These are phyloP conservation scores for Talaromyces funiculosus DNA, from an alignment of 2,329 filamentous ascomycete genomes.

Conservation along the genomic window DNA sequence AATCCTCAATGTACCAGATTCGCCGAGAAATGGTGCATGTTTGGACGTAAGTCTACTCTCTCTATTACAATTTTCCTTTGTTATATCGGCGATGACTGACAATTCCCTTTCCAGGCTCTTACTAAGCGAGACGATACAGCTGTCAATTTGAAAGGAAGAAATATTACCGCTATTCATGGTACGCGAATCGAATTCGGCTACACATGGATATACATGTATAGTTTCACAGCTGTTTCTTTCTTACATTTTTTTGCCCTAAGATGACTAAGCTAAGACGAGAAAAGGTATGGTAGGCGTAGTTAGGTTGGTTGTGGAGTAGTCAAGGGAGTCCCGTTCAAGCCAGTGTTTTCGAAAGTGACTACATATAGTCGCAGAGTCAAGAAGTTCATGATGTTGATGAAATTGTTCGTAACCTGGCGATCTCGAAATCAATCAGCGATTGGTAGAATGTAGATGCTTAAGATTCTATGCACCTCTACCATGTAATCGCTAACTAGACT, in stretches of 20 bases:
- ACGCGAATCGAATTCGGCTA: not conserved
- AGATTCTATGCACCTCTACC: not conserved
- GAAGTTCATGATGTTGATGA: not conserved
- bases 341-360: not conserved
- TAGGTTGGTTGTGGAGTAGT: not conserved
- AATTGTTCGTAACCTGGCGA: not conserved
- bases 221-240: not conserved
- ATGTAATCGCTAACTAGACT: not conserved
- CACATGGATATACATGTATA: not conserved
- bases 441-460: no score
- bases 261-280: not conserved
- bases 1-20: slow-evolving; percentile 75
- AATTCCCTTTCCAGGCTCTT: slow-evolving; percentile 18
- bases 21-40: slow-evolving; percentile 88
- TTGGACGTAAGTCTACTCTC: slow-evolving; percentile 58
- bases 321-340: not conserved
- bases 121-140: slow-evolving; percentile 14
- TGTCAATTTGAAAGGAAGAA: not conserved
- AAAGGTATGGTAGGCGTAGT: not conserved
- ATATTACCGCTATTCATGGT: not conserved
- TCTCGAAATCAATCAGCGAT: not conserved
- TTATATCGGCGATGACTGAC: not conserved
- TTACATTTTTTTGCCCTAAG: not conserved
- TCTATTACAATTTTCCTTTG: not conserved
- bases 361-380: not conserved